A percentile compares a stretch with the other conserved stretches of the same genome.
These are phyloP conservation scores for Gentiana straminea DNA, from an alignment of 257 asterid genomes.

Conservation along the genomic window DNA sequence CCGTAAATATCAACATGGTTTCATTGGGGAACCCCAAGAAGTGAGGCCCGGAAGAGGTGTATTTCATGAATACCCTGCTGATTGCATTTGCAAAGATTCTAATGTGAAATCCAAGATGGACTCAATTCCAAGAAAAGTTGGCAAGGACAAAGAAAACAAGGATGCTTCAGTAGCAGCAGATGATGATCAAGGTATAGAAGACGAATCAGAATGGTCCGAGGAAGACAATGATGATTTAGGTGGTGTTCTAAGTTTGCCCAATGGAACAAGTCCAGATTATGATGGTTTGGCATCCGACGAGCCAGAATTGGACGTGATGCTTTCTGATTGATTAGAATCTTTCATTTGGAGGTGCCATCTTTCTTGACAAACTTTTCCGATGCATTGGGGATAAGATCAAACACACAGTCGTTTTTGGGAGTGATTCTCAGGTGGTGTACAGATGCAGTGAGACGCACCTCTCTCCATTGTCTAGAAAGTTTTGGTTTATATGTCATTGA, in stretches of 20 bases:
- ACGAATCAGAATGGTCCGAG: constrained; percentile 70
- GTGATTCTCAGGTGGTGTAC: neutral
- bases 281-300: constrained; percentile 50
- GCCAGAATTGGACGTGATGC: constrained; percentile 72
- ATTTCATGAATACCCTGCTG: constrained; percentile 83
- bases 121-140: constrained; percentile 19
- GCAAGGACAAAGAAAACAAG: constrained; percentile 27
- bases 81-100: constrained; percentile 80
- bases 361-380: constrained; percentile 1
- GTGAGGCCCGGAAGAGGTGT: constrained; percentile 88
- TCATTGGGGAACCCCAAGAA: constrained; percentile 95
- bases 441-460: neutral
- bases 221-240: constrained; percentile 67
- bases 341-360: constrained; percentile 2
- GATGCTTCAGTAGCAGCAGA: constrained; percentile 14
- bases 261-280: constrained; percentile 51
- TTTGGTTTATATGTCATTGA: neutral
- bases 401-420: neutral
- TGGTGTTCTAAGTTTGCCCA: constrained; percentile 25
- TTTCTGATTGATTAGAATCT: constrained; percentile 71
- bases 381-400: neutral
- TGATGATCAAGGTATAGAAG: constrained; percentile 33
- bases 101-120: constrained; percentile 34
- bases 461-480: neutral
- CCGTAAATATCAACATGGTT: constrained; percentile 58